These are phyloP conservation scores for Neurospora sublineolata DNA, from an alignment of 495 filamentous ascomycete genomes.

Conservation along the genomic window DNA sequence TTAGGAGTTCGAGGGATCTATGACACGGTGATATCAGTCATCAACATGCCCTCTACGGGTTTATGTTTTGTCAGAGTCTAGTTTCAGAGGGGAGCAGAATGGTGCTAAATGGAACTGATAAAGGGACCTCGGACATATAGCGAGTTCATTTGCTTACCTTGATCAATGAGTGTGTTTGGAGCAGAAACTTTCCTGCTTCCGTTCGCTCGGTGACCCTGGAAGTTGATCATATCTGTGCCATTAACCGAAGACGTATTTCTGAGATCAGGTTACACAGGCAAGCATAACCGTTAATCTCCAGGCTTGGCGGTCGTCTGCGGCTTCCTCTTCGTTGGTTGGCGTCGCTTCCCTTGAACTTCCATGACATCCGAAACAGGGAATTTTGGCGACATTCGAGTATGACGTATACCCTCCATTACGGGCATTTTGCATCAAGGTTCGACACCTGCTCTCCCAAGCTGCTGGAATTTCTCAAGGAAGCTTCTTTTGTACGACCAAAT, in stretches of 20 bases:
- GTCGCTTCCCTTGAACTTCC: too few relatives aligned
- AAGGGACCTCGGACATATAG: too few relatives aligned
- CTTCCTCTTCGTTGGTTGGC: not conserved
- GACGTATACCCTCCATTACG: not conserved
- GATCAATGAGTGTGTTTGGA: too few relatives aligned
- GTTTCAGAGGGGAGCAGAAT: too few relatives aligned
- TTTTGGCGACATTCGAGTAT: not conserved
- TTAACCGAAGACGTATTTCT: not conserved
- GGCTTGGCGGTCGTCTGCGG: not conserved
- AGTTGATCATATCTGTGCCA: not conserved
- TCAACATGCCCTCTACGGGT: too few relatives aligned
- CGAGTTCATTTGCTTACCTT: too few relatives aligned
- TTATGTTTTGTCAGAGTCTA: too few relatives aligned
- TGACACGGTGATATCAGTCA: too few relatives aligned
- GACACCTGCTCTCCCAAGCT: not conserved
- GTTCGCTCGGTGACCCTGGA: too few relatives aligned
- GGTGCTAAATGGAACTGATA: too few relatives aligned
- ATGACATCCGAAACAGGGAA: not conserved
- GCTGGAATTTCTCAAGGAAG: not conserved
- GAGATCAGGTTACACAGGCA: not conserved
- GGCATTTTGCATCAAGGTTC: not conserved
- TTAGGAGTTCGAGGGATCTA: too few relatives aligned
- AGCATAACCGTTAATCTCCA: not conserved
- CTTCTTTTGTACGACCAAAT: not conserved
- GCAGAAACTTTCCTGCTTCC: too few relatives aligned